Conservation (phyloP, 2,329 filamentous ascomycete genomes). For the Claviceps pazoutovae region DNA sequence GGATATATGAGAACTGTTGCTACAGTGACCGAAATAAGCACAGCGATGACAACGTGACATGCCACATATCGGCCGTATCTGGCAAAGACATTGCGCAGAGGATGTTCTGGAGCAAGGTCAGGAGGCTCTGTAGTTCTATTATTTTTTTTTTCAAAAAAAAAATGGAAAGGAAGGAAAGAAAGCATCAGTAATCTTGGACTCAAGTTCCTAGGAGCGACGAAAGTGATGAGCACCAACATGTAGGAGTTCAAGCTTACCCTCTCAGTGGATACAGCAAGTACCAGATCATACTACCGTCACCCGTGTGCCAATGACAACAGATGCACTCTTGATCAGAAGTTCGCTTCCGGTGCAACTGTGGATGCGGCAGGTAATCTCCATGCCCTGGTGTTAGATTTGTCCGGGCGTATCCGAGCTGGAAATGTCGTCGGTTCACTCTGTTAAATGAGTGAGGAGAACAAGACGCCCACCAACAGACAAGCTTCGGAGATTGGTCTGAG, state of each 20-base stretch:
- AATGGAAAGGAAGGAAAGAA: neutral
- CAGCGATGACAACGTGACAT: slow-evolving; percentile 58
- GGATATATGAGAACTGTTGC: slow-evolving; percentile 60
- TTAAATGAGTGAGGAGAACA: neutral
- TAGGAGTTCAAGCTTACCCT: slow-evolving; percentile 2
- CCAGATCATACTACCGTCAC: slow-evolving; percentile 1
- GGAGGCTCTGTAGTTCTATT: slow-evolving; percentile 61
- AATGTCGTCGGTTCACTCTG: neutral
- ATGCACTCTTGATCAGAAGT: neutral
- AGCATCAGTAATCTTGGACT: neutral
- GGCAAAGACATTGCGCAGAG: slow-evolving; percentile 49
- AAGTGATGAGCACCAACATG: no score
- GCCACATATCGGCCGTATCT: slow-evolving; percentile 58
- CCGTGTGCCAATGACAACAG: neutral
- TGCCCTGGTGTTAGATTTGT: neutral
- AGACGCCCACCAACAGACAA: neutral
- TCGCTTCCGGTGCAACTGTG: neutral
- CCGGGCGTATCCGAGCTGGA: neutral
- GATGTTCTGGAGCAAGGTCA: slow-evolving; percentile 47
- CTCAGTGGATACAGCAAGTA: slow-evolving; percentile 8
- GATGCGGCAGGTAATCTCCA: neutral
- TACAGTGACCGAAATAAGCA: slow-evolving; percentile 59
- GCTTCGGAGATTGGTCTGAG: neutral
- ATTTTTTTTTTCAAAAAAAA: neutral
- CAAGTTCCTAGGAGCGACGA: neutral